A percentile compares a stretch with the other conserved stretches of the same genome.
Conservation (phyloP, 2,329 filamentous ascomycete genomes). For the Elsinoe australis region DNA sequence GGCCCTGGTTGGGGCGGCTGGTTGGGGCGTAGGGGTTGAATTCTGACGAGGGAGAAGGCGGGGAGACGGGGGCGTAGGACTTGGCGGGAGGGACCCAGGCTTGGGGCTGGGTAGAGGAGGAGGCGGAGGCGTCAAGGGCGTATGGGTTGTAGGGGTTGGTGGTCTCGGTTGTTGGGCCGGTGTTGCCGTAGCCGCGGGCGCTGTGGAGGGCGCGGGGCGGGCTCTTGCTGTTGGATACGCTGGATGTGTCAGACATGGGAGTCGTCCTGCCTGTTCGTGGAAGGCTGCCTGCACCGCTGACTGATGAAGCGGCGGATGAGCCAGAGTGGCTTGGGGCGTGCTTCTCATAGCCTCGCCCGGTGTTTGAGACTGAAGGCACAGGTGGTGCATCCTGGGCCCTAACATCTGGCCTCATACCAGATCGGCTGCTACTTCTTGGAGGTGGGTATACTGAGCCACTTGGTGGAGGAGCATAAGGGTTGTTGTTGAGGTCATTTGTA, state of each 20-base stretch:
- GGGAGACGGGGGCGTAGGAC: background rate
- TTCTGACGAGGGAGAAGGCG: background rate
- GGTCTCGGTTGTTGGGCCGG: background rate
- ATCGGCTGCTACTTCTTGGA: constrained; percentile 23
- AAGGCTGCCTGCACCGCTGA: constrained; percentile 19
- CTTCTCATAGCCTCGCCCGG: constrained; percentile 4
- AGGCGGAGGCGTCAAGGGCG: no score
- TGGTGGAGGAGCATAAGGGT: constrained; percentile 5
- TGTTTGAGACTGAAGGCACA: constrained; percentile 21
- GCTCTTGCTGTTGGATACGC: constrained; percentile 19
- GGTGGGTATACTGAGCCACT: constrained; percentile 9
- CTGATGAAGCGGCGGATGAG: constrained; percentile 19
- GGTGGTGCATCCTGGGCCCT: constrained; percentile 29
- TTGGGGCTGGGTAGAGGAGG: background rate
- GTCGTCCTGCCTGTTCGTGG: constrained; percentile 28
- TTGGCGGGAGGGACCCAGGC: constrained; percentile 4
- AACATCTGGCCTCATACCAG: constrained; percentile 23
- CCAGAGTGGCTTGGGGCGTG: constrained; percentile 17
- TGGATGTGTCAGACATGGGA: constrained; percentile 28
- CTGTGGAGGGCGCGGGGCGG: constrained; percentile 3
- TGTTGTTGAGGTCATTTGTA: constrained; percentile 7
- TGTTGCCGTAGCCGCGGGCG: constrained; percentile 5
- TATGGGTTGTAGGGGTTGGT: constrained; percentile 17
- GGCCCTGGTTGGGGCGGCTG: constrained; percentile 5
- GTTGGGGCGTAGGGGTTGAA: constrained; percentile 1